Base-by-base conservation (phyloP, 75 land plant genomes). In the Pseudotsuga menziesii region DNA sequence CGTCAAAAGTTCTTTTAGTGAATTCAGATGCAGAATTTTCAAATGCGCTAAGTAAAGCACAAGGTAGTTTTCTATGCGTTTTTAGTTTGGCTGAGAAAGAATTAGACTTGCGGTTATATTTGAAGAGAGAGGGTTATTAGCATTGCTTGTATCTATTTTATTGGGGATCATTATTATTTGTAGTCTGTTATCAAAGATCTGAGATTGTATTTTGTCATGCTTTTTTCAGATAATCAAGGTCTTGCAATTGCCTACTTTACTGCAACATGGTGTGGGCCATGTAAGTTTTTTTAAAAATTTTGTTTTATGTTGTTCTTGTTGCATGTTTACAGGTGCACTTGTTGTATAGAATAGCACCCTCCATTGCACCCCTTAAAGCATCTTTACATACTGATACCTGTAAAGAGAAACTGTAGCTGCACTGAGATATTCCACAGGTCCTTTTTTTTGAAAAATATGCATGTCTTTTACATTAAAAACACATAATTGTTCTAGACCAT, bases 231-330 rank as follows among this genome's bases (percentile, higher is more conserved):
- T 41, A 35, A 20, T 8, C 36, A 69, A 22, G 52, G 72, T 35
- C 72, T 69, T 41, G 72, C 72, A 69, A 8, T 69, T 9, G 72
- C 52, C 72, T 69, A 69, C 48, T 69, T 69, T 8, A 69, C 72
- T 41, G 72, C 72, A 69, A 44, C 48, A 20, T 69, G 72, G 72
- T 69, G 72, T 69, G 72, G 72, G 25, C 72, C 72, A 69, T 69
- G 72, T 69, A 41, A 69, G 72, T 69, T 3, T 20, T n/a, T 41
- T 41, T n/a, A 17, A 2, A 69, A 69, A 8, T 20, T 11, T 20
- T 66, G 19, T 20, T 69, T 69, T 69, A 41, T 41, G n/a, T 32
- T 69, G 20, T 2, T 35, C 36, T 36, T 69, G 52, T 48, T 48
- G 54, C 54, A 48, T 48, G 54, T 48, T 8, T 44, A 44, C 48